Conservation (phyloP, 176 grass and related monocot genomes). For the Zea luxurians region DNA sequence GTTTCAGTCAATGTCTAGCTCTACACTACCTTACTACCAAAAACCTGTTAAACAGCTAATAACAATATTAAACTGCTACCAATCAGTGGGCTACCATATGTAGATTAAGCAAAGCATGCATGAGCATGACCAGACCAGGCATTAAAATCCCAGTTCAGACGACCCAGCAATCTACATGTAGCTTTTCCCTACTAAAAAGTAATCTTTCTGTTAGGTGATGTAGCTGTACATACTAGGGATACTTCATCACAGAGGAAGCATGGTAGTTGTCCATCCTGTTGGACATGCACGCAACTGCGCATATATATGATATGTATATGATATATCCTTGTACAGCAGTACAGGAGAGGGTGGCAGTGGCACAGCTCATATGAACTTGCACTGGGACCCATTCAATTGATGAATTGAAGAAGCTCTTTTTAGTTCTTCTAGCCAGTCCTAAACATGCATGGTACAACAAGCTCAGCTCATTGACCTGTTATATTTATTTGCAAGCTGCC, state of each 20-base stretch:
- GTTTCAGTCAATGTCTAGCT: constrained; percentile 19
- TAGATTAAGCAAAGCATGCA: constrained; percentile 24
- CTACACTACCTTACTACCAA: neutral
- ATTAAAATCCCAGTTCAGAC: constrained; percentile 37
- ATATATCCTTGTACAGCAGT: constrained; percentile 2
- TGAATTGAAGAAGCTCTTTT: constrained; percentile 5
- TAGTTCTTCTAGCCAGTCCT: constrained; percentile 29
- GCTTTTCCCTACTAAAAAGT: neutral
- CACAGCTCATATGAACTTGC: constrained; percentile 49
- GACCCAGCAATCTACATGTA: too few species aligned
- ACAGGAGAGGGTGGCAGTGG: neutral
- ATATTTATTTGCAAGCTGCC: constrained; percentile 13
- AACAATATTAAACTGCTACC: constrained; percentile 14
- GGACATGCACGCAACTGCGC: constrained; percentile 18
- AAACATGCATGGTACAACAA: too few species aligned
- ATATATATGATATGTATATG: too few species aligned
- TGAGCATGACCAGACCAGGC: too few species aligned
- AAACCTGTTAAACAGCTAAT: constrained; percentile 24
- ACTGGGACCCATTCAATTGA: constrained; percentile 21
- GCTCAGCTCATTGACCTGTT: constrained; percentile 37
- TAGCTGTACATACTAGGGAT: constrained; percentile 11
- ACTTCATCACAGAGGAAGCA: constrained; percentile 18
- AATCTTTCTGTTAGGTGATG: constrained; percentile 35
- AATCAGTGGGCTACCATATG: too few species aligned
- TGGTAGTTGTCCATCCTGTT: constrained; percentile 17